Evolutionary conservation across 2,329 filamentous ascomycete species (phyloP), one percentile per base, ranked within the genome.

Genomic region (Dryadomyces sulphureus): DNA sequence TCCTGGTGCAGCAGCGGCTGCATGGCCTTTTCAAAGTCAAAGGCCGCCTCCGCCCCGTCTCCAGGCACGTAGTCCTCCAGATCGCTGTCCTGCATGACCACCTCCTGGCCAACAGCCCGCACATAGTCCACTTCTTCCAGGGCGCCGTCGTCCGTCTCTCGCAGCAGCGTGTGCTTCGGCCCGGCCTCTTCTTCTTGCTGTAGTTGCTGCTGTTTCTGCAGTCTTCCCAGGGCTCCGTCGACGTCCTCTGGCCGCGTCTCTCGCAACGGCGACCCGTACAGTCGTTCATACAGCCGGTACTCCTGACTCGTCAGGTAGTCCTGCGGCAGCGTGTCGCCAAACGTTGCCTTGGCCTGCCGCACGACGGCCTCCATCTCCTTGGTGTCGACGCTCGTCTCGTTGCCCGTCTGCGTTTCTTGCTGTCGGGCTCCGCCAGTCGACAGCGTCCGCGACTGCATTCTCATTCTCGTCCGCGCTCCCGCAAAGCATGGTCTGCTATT

Each of bases 201-300:
- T 12, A 14, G 4, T 3, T 24, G 9, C 19, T 14, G 7, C 30
- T 16, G 17, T 9, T 14, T 17, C 9, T 11, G 27, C 27, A 6
- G 43, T 3, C 17, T 9, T 17, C 19, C 17, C 14, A 24, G 12
- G 1, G 66, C 63, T 49, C 66, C 71, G 22, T 63, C 77, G 4
- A 77, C 68, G 59, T 82, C 75, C 48, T 80, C 77, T 1, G 73
- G 69, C 7, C 57, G 61, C 2, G 76, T 81, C 45, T 74, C 70
- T 38, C 79, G 70, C 50, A 84, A 59, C 2, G 88, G 86, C 30
- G 79, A 69, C 1, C 89, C 90, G 59, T 92, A 95, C 16, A 94
- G 65, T 52, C 87, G 72, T 57, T 83, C 78, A 61, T 94, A 94
- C 1, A 94, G 65, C 41, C 65, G 67, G 55, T 82, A 79, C 60